Evolutionary conservation across 2,329 filamentous ascomycete genomes (phyloP).

Genomic region (Sporothrix dimorphospora): DNA sequence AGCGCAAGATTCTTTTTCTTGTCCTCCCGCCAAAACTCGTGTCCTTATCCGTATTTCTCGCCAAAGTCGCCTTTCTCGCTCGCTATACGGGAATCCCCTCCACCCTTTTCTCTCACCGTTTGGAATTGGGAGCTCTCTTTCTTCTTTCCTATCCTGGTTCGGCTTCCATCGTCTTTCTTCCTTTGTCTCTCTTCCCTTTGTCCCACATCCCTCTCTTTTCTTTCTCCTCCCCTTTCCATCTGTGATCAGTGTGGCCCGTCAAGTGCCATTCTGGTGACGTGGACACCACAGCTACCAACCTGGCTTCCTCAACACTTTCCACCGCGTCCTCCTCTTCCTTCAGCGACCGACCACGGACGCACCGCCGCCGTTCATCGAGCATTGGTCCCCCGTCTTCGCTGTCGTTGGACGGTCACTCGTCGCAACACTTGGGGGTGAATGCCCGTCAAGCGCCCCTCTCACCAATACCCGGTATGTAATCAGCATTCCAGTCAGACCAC

Average conservation of each 20-base stretch:
- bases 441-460: constrained; percentile 50
- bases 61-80: constrained; percentile 18
- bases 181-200: neutral
- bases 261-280: constrained; percentile 37
- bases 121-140: neutral
- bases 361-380: constrained; percentile 46
- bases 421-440: constrained; percentile 46
- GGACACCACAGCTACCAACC: constrained; percentile 43
- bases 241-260: constrained; percentile 34
- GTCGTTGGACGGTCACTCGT: constrained; percentile 41
- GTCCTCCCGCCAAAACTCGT: constrained; percentile 25
- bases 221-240: neutral
- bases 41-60: constrained; percentile 26
- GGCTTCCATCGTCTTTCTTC: neutral
- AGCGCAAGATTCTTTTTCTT: constrained; percentile 30
- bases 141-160: neutral
- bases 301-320: constrained; percentile 55
- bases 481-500: constrained; percentile 13
- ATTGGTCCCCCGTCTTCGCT: constrained; percentile 37
- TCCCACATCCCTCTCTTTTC: neutral
- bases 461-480: constrained; percentile 58
- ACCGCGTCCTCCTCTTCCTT: constrained; percentile 59
- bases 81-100: constrained; percentile 14
- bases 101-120: neutral
- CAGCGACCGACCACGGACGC: constrained; percentile 53